Base-by-base conservation (phyloP, 1,139 yeast species). In the Diutina ranongensis region DNA sequence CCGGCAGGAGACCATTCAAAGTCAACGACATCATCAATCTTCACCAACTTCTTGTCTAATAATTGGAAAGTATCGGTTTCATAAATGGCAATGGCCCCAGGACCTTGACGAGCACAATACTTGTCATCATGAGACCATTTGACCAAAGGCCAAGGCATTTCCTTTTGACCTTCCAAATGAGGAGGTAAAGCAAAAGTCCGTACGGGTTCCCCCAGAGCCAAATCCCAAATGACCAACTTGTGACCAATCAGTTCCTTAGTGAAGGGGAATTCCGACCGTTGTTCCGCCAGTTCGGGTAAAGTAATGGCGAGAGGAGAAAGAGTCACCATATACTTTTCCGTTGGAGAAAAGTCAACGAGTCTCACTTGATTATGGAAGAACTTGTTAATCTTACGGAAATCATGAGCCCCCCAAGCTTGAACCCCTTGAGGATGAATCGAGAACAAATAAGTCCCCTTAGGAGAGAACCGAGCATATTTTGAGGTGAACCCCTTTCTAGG, bases 1-100 rank as follows among this genome's bases (percentile, higher is more conserved):
- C 83, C 83, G 35, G 92, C 80, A 51, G 99, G 98, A 25, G 97
- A 88, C 78, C 94, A 92, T 62, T 88, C 95, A 60, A 94, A 92
- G 64, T 89, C 97, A 56, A 80, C 80, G 52, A 94, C 77, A 48
- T 89, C 95, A 40, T 85, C 87, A 55, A 88, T 76, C 66, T 84
- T 86, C 58, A 88, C 72, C 55, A 86, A 71, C 68, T 89, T 89
- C 68, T 85, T 86, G 59, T 88, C 97, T 55, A 92, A 69, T 53
- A 92, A 67, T 54, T 71, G 72, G 69, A 76, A 80, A 44, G 80
- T 73, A 60, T 85, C 79, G 45, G 87, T 75, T 48, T 80, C 80
- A 65, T 89, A 94, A 52, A 94, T 76, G 45, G 95, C 92, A 55
- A 94, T 72, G 47, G 95, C 97, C 53, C 86, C 94, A 48, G 95